These are phyloP conservation scores for Eragrostis nindensis DNA, from an alignment of 176 grass and related monocot species.

Conservation along the genomic window DNA sequence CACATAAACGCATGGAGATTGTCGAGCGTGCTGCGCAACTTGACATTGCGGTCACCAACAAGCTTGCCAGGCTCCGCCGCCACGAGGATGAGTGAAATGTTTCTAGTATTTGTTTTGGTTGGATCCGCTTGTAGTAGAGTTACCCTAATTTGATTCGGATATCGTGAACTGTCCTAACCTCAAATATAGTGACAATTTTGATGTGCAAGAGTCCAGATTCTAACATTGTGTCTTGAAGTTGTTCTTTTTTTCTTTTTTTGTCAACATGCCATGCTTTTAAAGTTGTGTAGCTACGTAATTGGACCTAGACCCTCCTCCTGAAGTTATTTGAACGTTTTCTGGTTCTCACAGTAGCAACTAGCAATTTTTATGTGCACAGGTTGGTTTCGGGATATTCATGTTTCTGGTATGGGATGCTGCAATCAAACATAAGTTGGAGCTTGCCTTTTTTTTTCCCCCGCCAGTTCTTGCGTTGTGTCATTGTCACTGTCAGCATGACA, in stretches of 20 bases:
- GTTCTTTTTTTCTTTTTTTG: too few relatives aligned
- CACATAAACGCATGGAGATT: conserved; percentile 64
- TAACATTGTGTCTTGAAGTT: neutral
- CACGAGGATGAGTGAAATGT: conserved; percentile 69
- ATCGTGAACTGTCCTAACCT: neutral
- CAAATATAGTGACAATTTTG: conserved; percentile 11
- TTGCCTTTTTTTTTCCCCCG: too few relatives aligned
- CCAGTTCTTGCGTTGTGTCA: too few relatives aligned
- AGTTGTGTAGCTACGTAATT: too few relatives aligned
- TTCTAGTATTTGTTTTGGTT: conserved; percentile 10
- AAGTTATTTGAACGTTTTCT: too few relatives aligned
- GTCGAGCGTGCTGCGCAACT: conserved; percentile 75
- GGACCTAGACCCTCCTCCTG: too few relatives aligned
- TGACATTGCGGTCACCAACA: conserved; percentile 78
- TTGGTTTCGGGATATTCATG: too few relatives aligned
- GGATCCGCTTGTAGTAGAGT: conserved; percentile 18
- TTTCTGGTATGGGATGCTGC: neutral
- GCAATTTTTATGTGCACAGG: too few relatives aligned
- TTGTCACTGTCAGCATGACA: too few relatives aligned
- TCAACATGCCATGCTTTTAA: too few relatives aligned
- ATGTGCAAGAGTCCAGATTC: neutral
- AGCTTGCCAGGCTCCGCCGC: conserved; percentile 66
- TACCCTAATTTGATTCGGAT: neutral
- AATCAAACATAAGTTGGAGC: too few relatives aligned
- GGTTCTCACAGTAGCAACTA: too few relatives aligned